These are phyloP conservation scores for Pecoramyces ruminantium DNA, from an alignment of 192 early-diverging fungal species.

Conservation along the genomic window DNA sequence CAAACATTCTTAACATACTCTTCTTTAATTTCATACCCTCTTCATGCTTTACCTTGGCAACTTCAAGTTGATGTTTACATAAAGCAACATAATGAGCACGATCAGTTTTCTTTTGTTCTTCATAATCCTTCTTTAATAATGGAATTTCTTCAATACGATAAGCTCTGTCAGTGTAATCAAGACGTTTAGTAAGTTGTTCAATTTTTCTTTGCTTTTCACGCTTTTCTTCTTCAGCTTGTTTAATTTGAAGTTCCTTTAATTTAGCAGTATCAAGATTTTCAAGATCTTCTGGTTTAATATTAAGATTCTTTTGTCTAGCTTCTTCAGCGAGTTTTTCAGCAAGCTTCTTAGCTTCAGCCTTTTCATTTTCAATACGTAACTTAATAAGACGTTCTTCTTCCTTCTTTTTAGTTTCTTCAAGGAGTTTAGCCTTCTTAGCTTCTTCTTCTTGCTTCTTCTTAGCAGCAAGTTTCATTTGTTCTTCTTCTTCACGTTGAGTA, in stretches of 20 bases:
- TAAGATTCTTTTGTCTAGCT: conserved; percentile 28
- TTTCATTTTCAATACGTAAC: conserved; percentile 63
- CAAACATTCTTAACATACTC: conserved; percentile 63
- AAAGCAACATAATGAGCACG: conserved; percentile 58
- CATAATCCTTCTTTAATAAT: conserved; percentile 77
- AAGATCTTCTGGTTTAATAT: conserved; percentile 53
- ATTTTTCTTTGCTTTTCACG: conserved; percentile 58
- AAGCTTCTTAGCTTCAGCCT: conserved; percentile 65
- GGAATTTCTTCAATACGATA: conserved; percentile 80
- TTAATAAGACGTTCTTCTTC: conserved; percentile 63
- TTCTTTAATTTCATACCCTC: conserved; percentile 59
- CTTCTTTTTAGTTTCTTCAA: conserved; percentile 69
- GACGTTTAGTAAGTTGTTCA: conserved; percentile 50
- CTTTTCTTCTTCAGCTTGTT: conserved; percentile 82
- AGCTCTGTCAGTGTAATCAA: conserved; percentile 88
- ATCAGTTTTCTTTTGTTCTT: conserved; percentile 72
- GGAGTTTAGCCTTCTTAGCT: conserved; percentile 57
- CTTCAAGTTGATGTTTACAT: conserved; percentile 44
- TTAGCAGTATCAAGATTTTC: conserved; percentile 62
- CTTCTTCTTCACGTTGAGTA: conserved; percentile 14
- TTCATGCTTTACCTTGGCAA: conserved; percentile 43
- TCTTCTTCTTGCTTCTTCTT: conserved; percentile 58
- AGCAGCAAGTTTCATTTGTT: conserved; percentile 19
- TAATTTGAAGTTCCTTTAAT: conserved; percentile 67
- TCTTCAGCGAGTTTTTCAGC: conserved; percentile 46